Conservation (phyloP, 2,329 filamentous ascomycete species). For the Microdochium bolleyi region DNA sequence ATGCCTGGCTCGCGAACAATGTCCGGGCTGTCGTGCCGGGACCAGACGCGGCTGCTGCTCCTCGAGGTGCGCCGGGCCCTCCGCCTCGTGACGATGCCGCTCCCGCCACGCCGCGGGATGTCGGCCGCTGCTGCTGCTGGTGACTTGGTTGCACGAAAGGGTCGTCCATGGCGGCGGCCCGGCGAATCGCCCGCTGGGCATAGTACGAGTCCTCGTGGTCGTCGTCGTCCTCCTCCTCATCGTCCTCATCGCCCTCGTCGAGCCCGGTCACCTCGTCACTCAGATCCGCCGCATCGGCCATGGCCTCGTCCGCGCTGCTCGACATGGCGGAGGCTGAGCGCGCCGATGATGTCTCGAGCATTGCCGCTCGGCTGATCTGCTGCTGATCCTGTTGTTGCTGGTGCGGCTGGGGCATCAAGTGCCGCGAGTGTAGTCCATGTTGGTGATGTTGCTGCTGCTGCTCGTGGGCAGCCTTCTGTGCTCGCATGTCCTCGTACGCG, state of each 20-base stretch:
- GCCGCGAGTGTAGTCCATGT: neutral
- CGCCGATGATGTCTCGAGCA: conserved; percentile 5
- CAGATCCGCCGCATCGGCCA: conserved; percentile 10
- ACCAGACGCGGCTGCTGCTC: neutral
- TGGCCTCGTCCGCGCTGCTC: conserved; percentile 13
- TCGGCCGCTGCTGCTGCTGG: neutral
- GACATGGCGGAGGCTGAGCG: conserved; percentile 4
- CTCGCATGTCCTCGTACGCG: conserved; percentile 58
- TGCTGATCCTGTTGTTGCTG: neutral
- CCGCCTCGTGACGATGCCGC: conserved; percentile 3
- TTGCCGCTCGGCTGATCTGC: neutral
- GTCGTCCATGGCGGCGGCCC: conserved; percentile 2
- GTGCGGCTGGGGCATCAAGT: neutral
- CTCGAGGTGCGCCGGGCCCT: too few relatives aligned
- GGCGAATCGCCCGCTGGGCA: conserved; percentile 6
- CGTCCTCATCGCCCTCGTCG: conserved; percentile 3
- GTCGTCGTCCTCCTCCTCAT: conserved; percentile 5
- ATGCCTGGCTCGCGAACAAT: conserved; percentile 1
- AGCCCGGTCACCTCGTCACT: neutral
- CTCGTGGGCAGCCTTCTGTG: conserved; percentile 5
- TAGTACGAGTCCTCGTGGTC: conserved; percentile 9
- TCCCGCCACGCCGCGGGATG: neutral
- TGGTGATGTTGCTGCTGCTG: neutral
- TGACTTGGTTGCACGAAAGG: neutral
- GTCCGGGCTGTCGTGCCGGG: conserved; percentile 5